Evolutionary conservation across 805 yeast genomes (phyloP), one percentile per base, ranked within the genome.

Genomic region (Metschnikowia bowlesiae): DNA sequence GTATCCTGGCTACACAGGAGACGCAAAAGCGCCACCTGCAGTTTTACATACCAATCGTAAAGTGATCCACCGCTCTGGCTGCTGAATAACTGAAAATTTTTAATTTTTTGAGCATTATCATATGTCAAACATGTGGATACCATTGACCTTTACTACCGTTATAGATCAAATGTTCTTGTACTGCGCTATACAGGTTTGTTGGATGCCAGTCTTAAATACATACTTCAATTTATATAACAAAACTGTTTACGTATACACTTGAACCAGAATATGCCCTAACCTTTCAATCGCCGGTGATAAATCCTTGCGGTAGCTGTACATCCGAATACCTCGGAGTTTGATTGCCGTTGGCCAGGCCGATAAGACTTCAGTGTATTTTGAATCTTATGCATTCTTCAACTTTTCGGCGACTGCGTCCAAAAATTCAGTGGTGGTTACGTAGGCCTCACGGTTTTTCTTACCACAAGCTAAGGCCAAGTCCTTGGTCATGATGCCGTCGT

Each of bases 401-500:
- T 89, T 83, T 56, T 70, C 69, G 52, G 87, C 85, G 54, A 91
- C 97, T 36, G 85, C 86, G 56, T 84, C 87, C 60, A 91, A 82
- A 70, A 89, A 91, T 70, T 89, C 97, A 67, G 87, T 94, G 47
- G 97, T 92, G 47, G 95, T 85, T 38, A 90, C 97, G 60, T 89
- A 91, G 35, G 85, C 64, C 16, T 82, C 73, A 69, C 97, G 84
- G 60, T 84, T 87, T 49, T 95, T 87, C 73, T 83, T 86, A 54
- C 97, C 97, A 60, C 83, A 79, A 47, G 96, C 89, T 56, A 91
- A 79, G 9, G 97, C 97, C 67, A 92, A 80, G 71, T 92, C 98
- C 76, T 92, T 92, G 63, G 98, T 92, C 97, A 92, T 92, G 64
- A 85, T 84, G 50, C 87, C 87, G 65, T 89, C 97, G 33, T 75